Evolutionary conservation across 1,139 yeast genomes (phyloP), one percentile per base, ranked within the genome.

Genomic region (Candida sp.): DNA sequence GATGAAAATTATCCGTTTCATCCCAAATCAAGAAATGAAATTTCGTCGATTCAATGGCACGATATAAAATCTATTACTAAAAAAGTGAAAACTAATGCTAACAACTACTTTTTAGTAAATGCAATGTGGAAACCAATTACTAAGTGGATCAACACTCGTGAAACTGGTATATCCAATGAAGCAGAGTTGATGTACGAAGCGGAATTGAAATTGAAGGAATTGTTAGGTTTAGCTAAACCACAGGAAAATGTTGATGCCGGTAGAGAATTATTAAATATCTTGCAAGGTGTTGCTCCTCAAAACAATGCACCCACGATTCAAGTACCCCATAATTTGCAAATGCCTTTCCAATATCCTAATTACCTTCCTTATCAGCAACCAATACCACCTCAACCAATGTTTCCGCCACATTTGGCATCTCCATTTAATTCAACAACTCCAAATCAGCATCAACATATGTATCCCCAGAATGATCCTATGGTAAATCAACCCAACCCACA

Each of bases 1-100:
- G 93, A 97, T 1, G 93, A 87, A 52, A 82, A 81, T 51, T 80
- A 80, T 37, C 64, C 66, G 30, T 95, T 93, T 56, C 79, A 74
- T 49, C 97, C 99, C 1, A 72, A 78, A 47, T 96, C 89, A 2
- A 78, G 96, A 56, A 87, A 87, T 60, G 99, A 95, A 64, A 93
- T 95, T 51, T 79, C 82, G 30, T 77, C 63, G 42, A 70, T 74
- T 34, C 61, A 71, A 53, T 74, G 79, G 79, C 68, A 66, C 49
- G 76, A 71, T 48, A 50, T 73, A 33, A 71, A 68, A 51, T 33
- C 55, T 9, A 55, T 73, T 33, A 68, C 60, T 45, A 70, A 68
- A 52, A 60, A 60, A 38, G 66, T 66, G 38, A 67, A 68, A 48
- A 53, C 69, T 45, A 65, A 78, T 59, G 65, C 75, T 4, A 64